A percentile compares a stretch with the other conserved stretches of the same genome.
phyloP scores from a whole-genome alignment of 75 land plant genomes.

The Picea sitchensis region DNA sequence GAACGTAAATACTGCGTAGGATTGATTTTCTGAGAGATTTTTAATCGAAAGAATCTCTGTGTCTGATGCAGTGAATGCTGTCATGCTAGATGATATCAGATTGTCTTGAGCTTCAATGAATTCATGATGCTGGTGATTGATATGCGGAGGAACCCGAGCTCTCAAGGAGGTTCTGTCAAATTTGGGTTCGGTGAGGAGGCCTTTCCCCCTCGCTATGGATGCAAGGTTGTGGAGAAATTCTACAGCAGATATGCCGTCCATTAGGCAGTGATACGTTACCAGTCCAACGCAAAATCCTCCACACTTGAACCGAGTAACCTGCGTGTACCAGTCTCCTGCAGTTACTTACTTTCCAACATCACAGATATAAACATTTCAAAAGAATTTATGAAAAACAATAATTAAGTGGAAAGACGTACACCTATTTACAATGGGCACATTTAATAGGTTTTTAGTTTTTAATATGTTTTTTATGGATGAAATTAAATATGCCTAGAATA shows the following conservation, averaged over 20 bases:
- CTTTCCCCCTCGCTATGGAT: slow-evolving; percentile 25
- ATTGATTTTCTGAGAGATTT: not conserved
- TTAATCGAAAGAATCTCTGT: not conserved
- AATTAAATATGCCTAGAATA: too few relatives aligned
- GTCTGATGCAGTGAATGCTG: slow-evolving; percentile 19
- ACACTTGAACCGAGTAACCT: slow-evolving; percentile 55
- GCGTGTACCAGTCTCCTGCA: not conserved
- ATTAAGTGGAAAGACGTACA: too few relatives aligned
- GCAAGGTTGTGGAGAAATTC: slow-evolving; percentile 36
- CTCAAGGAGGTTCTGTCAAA: slow-evolving; percentile 32
- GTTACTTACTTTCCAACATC: not conserved
- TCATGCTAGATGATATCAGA: not conserved
- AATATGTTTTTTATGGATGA: too few relatives aligned
- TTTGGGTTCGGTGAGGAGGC: slow-evolving; percentile 13
- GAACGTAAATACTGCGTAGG: slow-evolving; percentile 26
- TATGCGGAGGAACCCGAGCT: slow-evolving; percentile 33
- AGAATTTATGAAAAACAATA: too few relatives aligned
- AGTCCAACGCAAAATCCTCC: slow-evolving; percentile 53
- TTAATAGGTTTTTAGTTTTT: too few relatives aligned
- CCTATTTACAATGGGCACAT: too few relatives aligned
- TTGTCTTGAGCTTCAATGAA: slow-evolving; percentile 7
- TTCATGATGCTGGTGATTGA: slow-evolving; percentile 35
- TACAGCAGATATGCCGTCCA: slow-evolving; percentile 44
- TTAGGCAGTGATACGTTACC: slow-evolving; percentile 34
- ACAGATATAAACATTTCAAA: not conserved